phyloP scores from a whole-genome alignment of 2,329 filamentous ascomycete genomes.

The Bertia moriformis region DNA sequence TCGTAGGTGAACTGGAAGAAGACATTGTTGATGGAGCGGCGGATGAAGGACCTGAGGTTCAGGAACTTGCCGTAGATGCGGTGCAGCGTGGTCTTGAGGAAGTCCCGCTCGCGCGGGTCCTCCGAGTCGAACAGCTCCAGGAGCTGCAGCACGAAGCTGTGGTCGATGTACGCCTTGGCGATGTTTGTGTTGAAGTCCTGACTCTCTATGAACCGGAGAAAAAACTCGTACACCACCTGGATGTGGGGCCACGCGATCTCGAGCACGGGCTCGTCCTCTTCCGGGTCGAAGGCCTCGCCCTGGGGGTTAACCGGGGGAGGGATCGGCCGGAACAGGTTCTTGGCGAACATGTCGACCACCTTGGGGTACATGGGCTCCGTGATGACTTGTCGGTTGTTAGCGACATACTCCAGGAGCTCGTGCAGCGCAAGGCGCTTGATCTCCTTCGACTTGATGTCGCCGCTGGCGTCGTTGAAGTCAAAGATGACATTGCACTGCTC shows the following conservation, averaged over 20 bases:
- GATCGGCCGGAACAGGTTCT: conserved; percentile 94
- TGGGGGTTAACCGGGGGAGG: conserved; percentile 95
- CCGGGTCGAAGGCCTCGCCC: conserved; percentile 93
- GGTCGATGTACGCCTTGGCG: conserved; percentile 95
- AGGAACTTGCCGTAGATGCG: conserved; percentile 98
- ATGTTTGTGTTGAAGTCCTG: conserved; percentile 99
- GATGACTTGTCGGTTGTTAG: conserved; percentile 96
- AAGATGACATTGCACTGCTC: conserved; percentile 99
- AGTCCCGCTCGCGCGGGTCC: conserved; percentile 89
- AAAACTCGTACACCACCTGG: conserved; percentile 98
- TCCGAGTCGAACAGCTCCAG: conserved; percentile 98
- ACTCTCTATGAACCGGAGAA: conserved; percentile 95
- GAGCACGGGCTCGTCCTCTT: conserved; percentile 93
- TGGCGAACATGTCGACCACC: conserved; percentile 97
- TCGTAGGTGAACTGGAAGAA: conserved; percentile 99
- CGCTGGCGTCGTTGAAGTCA: conserved; percentile 95
- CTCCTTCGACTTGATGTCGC: conserved; percentile 99
- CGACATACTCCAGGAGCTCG: conserved; percentile 92
- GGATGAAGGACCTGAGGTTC: conserved; percentile 91
- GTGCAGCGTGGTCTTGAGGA: conserved; percentile 93
- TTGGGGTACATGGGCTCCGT: conserved; percentile 97
- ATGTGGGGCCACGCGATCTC: conserved; percentile 99
- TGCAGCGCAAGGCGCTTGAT: conserved; percentile 94
- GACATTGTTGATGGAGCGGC: conserved; percentile 97
- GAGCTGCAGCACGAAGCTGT: conserved; percentile 89